Base-by-base conservation (phyloP, 306 rosid species). In the Benincasa hispida region DNA sequence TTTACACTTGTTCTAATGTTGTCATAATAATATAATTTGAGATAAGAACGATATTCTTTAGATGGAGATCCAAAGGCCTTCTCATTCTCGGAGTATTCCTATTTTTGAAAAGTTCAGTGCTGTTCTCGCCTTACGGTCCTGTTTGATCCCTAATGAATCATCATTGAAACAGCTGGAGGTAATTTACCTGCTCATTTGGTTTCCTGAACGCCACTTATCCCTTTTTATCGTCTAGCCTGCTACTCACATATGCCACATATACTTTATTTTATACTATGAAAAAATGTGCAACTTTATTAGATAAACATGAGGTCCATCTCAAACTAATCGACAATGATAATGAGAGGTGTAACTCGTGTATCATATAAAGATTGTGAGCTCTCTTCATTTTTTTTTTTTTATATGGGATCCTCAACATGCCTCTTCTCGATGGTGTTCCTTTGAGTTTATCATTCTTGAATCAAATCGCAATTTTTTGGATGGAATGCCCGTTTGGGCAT, bases 81-180 rank as follows among this genome's bases (percentile, higher is more conserved):
- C 78, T 65, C 81, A 78, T 79, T 84, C 87, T 45, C 85, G 55
- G 79, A 79, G 80, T 82, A 76, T 86, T 78, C 68, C 88, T 77
- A 51, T 93, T 68, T 74, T 90, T 28, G 90, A 91, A 83, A 87
- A 90, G 77, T 85, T 86, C 73, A 58, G 76, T 74, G 79, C 86
- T 81, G 85, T 97, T 32, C 70, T 87, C 28, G 81, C 85, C 72
- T 65, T 91, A 62, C 87, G 87, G 57, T 76, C 75, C 80, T 91
- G 90, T 79, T 50, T 86, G 81, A 87, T 94, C 77, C 83, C 88
- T 13, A 88, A 91, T 60, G 93, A 91, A 82, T 83, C 96, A 72
- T 79, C 84, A 75, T 76, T 80, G 82, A 90, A 88, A 82, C 93
- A 86, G 83, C 81, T 94, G 79, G 91, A 94, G 98, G 98, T 92